These are phyloP conservation scores for Claviceps monticola DNA, from an alignment of 2,329 filamentous ascomycete species.

Conservation along the genomic window DNA sequence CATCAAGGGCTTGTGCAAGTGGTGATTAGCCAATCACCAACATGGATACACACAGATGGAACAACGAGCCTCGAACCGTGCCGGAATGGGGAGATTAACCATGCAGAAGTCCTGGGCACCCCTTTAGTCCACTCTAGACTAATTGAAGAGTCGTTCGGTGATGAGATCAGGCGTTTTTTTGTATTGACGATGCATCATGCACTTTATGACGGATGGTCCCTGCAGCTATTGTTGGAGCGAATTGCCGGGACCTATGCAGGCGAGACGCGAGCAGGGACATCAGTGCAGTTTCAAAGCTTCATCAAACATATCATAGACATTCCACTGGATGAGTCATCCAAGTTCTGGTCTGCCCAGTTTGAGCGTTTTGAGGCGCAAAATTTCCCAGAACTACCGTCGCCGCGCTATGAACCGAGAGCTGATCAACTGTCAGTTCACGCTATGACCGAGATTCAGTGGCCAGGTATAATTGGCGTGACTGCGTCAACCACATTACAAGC, in stretches of 20 bases:
- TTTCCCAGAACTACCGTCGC: slow-evolving; percentile 6
- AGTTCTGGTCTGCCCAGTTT: slow-evolving; percentile 28
- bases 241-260: slow-evolving; percentile 7
- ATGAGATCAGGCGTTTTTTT: slow-evolving; percentile 1
- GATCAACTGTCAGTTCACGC: neutral
- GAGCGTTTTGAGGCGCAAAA: slow-evolving; percentile 9
- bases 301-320: slow-evolving; percentile 27
- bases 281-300: slow-evolving; percentile 22
- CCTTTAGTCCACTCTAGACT: slow-evolving; percentile 7
- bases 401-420: slow-evolving; percentile 1
- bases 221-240: slow-evolving; percentile 20
- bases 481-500: slow-evolving; percentile 13
- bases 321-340: slow-evolving; percentile 11
- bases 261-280: neutral
- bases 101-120: slow-evolving; percentile 7
- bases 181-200: slow-evolving; percentile 22
- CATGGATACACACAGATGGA: slow-evolving; percentile 1
- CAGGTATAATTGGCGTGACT: slow-evolving; percentile 10
- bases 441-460: slow-evolving; percentile 6
- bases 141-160: neutral
- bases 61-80: neutral
- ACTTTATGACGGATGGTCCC: slow-evolving; percentile 39
- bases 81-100: neutral
- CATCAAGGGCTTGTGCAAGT: slow-evolving; percentile 9
- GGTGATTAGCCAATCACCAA: slow-evolving; percentile 2